phyloP scores from a whole-genome alignment of 2,329 filamentous ascomycete species.

The Aureobasidium melanogenum region DNA sequence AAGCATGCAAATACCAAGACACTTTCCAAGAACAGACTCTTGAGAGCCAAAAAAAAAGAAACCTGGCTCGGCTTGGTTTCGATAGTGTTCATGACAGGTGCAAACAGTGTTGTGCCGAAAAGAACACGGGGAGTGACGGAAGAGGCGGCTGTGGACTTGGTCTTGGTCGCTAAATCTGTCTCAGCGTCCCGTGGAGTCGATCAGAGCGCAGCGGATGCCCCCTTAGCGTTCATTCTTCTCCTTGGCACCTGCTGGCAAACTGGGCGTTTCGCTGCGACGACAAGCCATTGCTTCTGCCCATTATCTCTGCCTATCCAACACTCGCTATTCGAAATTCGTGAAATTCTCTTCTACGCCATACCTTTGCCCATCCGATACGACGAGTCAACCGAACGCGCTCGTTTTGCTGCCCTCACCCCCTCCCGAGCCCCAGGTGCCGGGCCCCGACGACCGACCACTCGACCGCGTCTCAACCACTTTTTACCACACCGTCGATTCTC shows the following conservation, averaged over 20 bases:
- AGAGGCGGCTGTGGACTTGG: neutral
- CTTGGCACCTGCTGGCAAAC: neutral
- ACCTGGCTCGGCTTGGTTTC: neutral
- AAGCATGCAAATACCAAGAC: constrained; percentile 2
- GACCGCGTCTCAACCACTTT: neutral
- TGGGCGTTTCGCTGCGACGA: neutral
- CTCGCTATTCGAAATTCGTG: neutral
- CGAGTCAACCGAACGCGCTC: constrained; percentile 3
- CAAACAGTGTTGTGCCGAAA: neutral
- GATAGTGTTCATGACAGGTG: neutral
- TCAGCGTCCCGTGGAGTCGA: neutral
- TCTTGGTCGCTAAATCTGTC: neutral
- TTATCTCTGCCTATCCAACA: constrained; percentile 5
- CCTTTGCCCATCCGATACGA: neutral
- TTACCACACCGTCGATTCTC: neutral
- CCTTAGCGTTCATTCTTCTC: neutral
- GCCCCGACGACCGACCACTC: constrained; percentile 1
- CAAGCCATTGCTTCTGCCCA: neutral
- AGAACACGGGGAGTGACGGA: neutral
- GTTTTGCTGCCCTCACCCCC: constrained; percentile 6
- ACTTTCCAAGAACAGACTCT: neutral
- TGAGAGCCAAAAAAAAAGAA: neutral
- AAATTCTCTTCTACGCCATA: neutral
- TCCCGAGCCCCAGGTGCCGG: constrained; percentile 7
- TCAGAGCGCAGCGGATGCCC: too few species aligned